A percentile compares a stretch with the other conserved stretches of the same genome.
These are phyloP conservation scores for Pseudocercospora musae DNA, from an alignment of 2,329 filamentous ascomycete genomes.

Conservation along the genomic window DNA sequence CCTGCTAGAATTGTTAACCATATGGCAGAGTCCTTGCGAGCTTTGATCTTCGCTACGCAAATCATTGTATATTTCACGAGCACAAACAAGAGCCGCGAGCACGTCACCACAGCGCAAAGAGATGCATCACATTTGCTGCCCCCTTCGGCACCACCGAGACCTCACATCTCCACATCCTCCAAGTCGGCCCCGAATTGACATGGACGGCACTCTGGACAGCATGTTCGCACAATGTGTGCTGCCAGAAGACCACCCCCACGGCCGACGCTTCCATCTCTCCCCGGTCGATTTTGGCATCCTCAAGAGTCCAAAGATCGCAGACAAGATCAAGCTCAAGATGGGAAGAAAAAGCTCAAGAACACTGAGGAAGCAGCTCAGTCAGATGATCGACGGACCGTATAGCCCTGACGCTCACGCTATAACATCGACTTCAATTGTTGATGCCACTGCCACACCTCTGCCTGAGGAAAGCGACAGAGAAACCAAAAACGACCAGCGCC, in stretches of 20 bases:
- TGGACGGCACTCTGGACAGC: constrained; percentile 4
- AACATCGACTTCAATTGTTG: constrained; percentile 1
- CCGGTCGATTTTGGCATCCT: constrained; percentile 13
- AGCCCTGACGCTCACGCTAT: constrained; percentile 8
- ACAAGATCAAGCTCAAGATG: constrained; percentile 18
- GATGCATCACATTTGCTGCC: constrained; percentile 15
- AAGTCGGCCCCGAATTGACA: constrained; percentile 1
- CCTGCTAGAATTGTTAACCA: not conserved
- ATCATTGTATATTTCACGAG: not conserved
- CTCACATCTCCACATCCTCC: constrained; percentile 1
- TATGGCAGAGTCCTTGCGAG: not conserved
- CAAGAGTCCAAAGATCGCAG: constrained; percentile 13
- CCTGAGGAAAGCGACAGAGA: not conserved
- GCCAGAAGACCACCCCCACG: constrained; percentile 14
- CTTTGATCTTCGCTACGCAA: not conserved
- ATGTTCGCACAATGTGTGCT: constrained; percentile 1
- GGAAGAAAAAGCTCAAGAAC: constrained; percentile 16
- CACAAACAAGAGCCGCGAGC: not conserved
- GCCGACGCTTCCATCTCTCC: constrained; percentile 8
- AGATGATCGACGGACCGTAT: constrained; percentile 5
- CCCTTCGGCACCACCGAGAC: not conserved
- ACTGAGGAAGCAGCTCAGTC: constrained; percentile 12
- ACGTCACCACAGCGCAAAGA: not conserved
- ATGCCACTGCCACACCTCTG: not conserved
- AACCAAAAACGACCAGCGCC: not conserved